Evolutionary conservation across 441 rosid species (phyloP), one percentile per base, ranked within the genome.

Genomic region (Populus trichocarpa): DNA sequence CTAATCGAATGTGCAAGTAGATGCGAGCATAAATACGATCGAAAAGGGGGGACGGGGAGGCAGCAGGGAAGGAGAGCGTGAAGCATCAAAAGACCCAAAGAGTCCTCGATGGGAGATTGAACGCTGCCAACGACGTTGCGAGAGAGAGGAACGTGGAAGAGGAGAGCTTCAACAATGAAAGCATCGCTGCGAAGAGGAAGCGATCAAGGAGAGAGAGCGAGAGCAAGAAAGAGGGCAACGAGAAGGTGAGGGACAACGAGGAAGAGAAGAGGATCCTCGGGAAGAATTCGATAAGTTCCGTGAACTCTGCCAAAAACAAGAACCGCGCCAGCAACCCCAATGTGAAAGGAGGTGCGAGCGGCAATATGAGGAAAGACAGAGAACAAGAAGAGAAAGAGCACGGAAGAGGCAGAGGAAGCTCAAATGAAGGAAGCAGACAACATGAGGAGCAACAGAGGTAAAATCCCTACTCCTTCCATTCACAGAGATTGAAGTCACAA

Each of bases 391-490:
- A 42, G 50, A 33, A 13, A 10, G 75, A 71, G 6, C 26, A 2
- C 3, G 81, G 46, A 40, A 70, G 11, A 12, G 76, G 74, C 42
- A 32, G 78, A 53, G 8, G 35, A 64, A 53, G 33, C 53, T 72
- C 16, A 46, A 65, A 28, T 16, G 72, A 66, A 32, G 71, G 63
- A 35, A 59, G 36, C 3, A 35, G 18, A 10, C 74, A 42, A 35
- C 11, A 42, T 13, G 28, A 68, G 71, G 75, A 69, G 50, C 57
- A 40, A 35, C 36, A 78, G 18, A 42, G 36, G 1, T 64, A 82
- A 1, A 80, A 86, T 26, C 96, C 93, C 3, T 90, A 84, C 81
- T 87, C 79, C 79, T 90, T 85, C 66, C 74, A 74, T 12, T n/a
- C 82, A 5, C 25, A 71, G 50, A 83, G 78, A 72, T 87, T 87